phyloP scores from a whole-genome alignment of 805 yeast species.

The Isabelozyma pseudorhagii region DNA sequence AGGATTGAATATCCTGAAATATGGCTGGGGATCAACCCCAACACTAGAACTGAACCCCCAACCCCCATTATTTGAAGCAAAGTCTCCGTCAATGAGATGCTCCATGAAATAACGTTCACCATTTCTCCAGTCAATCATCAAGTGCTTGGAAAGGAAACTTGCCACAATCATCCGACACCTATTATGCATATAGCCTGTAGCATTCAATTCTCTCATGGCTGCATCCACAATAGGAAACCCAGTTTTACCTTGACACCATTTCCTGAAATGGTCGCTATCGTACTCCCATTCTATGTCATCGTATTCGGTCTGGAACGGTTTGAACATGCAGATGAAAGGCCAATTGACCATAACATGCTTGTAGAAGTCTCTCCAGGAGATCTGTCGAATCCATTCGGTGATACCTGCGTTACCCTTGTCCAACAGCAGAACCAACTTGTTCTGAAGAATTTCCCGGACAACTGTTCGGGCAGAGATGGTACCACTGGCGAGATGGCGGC shows the following conservation, averaged over 20 bases:
- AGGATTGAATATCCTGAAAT: conserved; percentile 54
- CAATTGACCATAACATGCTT: conserved; percentile 45
- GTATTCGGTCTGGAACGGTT: conserved; percentile 46
- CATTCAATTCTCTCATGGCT: conserved; percentile 48
- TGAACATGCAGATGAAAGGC: conserved; percentile 51
- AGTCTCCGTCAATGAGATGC: conserved; percentile 50
- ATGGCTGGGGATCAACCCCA: conserved; percentile 56
- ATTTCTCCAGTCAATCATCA: conserved; percentile 52
- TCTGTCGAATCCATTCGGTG: conserved; percentile 48
- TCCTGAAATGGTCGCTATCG: conserved; percentile 36
- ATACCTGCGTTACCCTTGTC: conserved; percentile 30
- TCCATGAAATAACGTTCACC: conserved; percentile 52
- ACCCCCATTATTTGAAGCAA: conserved; percentile 54
- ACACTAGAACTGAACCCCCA: conserved; percentile 56
- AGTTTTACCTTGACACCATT: conserved; percentile 53
- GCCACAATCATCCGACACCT: conserved; percentile 54
- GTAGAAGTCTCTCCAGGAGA: conserved; percentile 60
- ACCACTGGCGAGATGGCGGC: conserved; percentile 47
- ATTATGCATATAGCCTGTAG: conserved; percentile 55
- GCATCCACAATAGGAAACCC: conserved; percentile 61
- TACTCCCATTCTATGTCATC: conserved; percentile 43
- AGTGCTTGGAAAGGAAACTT: conserved; percentile 47
- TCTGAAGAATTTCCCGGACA: conserved; percentile 25
- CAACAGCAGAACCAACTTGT: conserved; percentile 17
- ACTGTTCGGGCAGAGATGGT: conserved; percentile 41